These are phyloP conservation scores for Zygosaccharomyces sapae DNA, from an alignment of 1,139 yeast genomes.

Conservation along the genomic window DNA sequence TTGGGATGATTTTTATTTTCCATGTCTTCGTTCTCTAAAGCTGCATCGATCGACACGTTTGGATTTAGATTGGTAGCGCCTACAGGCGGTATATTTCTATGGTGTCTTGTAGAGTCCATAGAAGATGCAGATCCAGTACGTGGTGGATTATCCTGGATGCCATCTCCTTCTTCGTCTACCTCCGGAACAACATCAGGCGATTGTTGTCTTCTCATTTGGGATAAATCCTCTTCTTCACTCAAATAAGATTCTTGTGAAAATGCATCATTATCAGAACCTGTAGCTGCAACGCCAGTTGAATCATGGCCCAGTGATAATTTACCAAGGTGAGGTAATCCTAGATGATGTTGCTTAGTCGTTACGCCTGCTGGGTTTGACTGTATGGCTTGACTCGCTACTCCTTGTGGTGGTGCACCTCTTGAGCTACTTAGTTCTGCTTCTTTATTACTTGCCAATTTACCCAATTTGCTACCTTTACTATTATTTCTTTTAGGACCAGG, in stretches of 20 bases:
- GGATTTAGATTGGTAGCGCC: conserved; percentile 8
- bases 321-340: conserved; percentile 16
- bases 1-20: conserved; percentile 3
- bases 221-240: conserved; percentile 19
- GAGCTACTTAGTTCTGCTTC: conserved; percentile 15
- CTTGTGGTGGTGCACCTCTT: conserved; percentile 13
- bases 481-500: conserved; percentile 9
- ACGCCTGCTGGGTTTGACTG: conserved; percentile 9
- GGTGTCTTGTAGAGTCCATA: conserved; percentile 4
- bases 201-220: conserved; percentile 1
- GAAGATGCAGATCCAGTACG: conserved; percentile 3
- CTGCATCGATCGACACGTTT: conserved; percentile 20
- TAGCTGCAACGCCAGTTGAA: conserved; percentile 11
- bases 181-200: conserved; percentile 6
- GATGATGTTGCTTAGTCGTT: conserved; percentile 5
- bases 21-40: conserved; percentile 16
- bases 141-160: neutral
- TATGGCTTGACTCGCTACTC: conserved; percentile 8
- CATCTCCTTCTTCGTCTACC: conserved; percentile 10
- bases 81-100: conserved; percentile 6
- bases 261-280: conserved; percentile 14
- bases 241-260: conserved; percentile 19
- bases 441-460: conserved; percentile 13
- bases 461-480: conserved; percentile 12
- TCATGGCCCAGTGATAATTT: conserved; percentile 17